Evolutionary conservation across 352 stramenopile species (phyloP).

Genomic region (Halophytophthora polymorphica): DNA sequence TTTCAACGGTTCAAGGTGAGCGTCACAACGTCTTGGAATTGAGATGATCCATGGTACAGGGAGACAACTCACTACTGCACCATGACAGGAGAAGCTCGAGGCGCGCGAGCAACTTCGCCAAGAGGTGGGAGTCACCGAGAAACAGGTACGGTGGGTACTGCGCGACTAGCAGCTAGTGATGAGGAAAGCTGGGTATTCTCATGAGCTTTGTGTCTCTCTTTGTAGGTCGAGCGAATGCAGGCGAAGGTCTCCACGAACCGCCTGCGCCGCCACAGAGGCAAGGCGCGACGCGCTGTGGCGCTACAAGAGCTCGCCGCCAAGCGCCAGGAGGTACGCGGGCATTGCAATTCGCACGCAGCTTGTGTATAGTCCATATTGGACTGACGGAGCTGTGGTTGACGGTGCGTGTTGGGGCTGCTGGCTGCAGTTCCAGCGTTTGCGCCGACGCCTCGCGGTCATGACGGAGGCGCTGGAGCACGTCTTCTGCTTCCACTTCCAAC

Average conservation of each 20-base stretch:
- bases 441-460: slow-evolving; percentile 29
- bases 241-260: not conserved
- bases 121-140: slow-evolving; percentile 26
- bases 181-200: too few species aligned
- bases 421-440: slow-evolving; percentile 28
- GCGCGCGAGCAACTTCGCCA: slow-evolving; percentile 28
- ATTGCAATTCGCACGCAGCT: not conserved
- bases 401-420: not conserved
- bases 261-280: slow-evolving; percentile 3
- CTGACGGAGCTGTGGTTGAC: not conserved
- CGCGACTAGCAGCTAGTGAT: not conserved
- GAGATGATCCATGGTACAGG: too few species aligned
- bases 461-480: slow-evolving; percentile 42
- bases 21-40: not conserved
- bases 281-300: not conserved
- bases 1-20: slow-evolving; percentile 31
- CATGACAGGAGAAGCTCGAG: slow-evolving; percentile 24
- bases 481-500: slow-evolving; percentile 43
- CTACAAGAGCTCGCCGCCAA: slow-evolving; percentile 9
- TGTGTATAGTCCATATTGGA: not conserved
- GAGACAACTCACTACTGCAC: too few species aligned
- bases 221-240: slow-evolving; percentile 18
- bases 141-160: slow-evolving; percentile 18
- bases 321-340: slow-evolving; percentile 11
- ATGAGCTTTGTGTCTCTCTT: not conserved